phyloP scores from a whole-genome alignment of 2,329 filamentous ascomycete genomes.

The Trichoderma sp. region DNA sequence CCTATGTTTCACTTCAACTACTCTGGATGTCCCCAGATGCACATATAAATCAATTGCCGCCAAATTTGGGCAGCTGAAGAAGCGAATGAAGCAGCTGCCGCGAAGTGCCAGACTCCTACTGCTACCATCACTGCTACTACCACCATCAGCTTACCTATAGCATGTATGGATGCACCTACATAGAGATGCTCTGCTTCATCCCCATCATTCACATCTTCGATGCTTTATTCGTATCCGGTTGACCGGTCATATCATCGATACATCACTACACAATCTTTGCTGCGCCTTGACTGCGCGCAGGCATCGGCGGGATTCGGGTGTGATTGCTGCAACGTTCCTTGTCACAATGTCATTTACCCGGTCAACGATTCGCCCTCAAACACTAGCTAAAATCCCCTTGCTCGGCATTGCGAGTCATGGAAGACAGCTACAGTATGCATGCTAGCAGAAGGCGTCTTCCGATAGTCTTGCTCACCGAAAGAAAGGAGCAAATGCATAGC shows the following conservation, averaged over 20 bases:
- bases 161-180: neutral
- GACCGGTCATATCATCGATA: neutral
- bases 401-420: conserved; percentile 4
- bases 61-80: neutral
- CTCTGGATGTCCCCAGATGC: neutral
- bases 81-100: neutral
- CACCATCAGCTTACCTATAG: neutral
- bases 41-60: neutral
- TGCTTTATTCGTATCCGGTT: neutral
- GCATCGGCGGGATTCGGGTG: neutral
- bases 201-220: neutral
- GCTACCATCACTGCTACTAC: neutral
- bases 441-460: neutral
- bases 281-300: neutral
- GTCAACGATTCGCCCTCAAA: neutral
- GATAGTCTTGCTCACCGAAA: neutral
- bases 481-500: neutral
- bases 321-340: neutral
- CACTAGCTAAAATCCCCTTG: neutral
- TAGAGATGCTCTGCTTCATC: neutral
- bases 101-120: neutral
- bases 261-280: neutral
- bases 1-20: neutral
- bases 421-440: conserved; percentile 1
- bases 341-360: neutral